These are phyloP conservation scores for Suillus clintonianus DNA, from an alignment of 768 basidiomycete species.

Conservation along the genomic window DNA sequence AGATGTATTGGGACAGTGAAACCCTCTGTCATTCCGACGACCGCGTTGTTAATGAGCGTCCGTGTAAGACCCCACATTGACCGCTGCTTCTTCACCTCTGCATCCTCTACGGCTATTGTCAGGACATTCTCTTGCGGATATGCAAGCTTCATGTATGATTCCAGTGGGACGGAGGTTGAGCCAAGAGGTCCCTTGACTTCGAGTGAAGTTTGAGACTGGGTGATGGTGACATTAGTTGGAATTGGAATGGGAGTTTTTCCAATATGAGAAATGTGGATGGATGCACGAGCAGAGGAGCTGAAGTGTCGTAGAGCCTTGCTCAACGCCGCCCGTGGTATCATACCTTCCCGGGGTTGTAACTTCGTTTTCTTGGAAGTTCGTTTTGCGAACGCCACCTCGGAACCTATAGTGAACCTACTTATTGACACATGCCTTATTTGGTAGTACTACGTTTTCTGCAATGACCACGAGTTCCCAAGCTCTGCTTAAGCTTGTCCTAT, in stretches of 20 bases:
- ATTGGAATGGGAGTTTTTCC: constrained; percentile 61
- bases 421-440: not conserved
- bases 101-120: constrained; percentile 51
- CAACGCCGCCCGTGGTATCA: constrained; percentile 18
- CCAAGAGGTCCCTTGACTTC: constrained; percentile 64
- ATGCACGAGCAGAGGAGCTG: constrained; percentile 49
- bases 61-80: constrained; percentile 96
- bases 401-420: not conserved
- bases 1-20: constrained; percentile 83
- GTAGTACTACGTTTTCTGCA: not conserved
- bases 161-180: constrained; percentile 46
- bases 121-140: constrained; percentile 35
- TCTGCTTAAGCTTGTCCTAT: not conserved
- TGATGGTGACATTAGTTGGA: constrained; percentile 49
- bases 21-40: constrained; percentile 87
- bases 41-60: constrained; percentile 85
- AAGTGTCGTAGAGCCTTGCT: constrained; percentile 39
- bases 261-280: constrained; percentile 57
- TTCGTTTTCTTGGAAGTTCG: not conserved
- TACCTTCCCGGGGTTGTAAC: not conserved
- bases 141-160: constrained; percentile 45
- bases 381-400: not conserved
- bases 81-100: constrained; percentile 73
- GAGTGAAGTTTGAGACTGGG: constrained; percentile 37
- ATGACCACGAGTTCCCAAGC: no score